Base-by-base conservation (phyloP, 352 stramenopile genomes). In the Phytophthora fragariae region DNA sequence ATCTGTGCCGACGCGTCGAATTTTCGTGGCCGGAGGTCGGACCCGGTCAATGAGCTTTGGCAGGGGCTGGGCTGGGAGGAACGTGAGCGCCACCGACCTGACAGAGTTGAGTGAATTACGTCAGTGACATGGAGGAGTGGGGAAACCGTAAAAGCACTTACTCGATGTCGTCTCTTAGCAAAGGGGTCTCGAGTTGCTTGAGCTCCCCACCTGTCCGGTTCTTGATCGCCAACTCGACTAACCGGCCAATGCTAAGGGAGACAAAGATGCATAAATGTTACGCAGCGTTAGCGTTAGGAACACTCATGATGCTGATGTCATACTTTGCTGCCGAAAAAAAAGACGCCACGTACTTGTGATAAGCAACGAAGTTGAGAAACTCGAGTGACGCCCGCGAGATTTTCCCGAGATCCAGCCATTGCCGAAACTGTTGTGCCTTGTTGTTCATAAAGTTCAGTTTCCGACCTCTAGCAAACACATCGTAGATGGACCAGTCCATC, bases 381-480 rank as follows among this genome's bases (percentile, higher is more conserved):
- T 96, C 89, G 24, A 94, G 79, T 29, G 88, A 92, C 35, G 89
- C 89, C 14, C 84, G 82, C 4, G 88, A 95, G 35, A 83, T 84
- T 52, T 86, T 89, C 35, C 73, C 85, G 6, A 96, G 64, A 4
- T 64, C 63, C 15, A 96, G 73, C 89, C 89, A 96, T 66, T 93
- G 77, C 14, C 86, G 81, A 68, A 96, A 92, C 27, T 81, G 73
- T 47, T 83, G 65, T 2, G 76, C 84, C 49, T 91, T 91, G 65
- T 88, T 86, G 64, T 80, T 88, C 86, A 95, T 94, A 55, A 96
- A 96, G 63, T 96, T 96, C 37, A 90, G 73, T 35, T 93, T 93
- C 41, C 89, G 86, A 15, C 88, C 86, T 65, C 80, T 87, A 35
- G 89, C 86, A 62, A 96, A 96, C 37, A 84, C 68, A 47, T 94